phyloP scores from a whole-genome alignment of 257 asterid species.

The Ophiorrhiza pumila region DNA sequence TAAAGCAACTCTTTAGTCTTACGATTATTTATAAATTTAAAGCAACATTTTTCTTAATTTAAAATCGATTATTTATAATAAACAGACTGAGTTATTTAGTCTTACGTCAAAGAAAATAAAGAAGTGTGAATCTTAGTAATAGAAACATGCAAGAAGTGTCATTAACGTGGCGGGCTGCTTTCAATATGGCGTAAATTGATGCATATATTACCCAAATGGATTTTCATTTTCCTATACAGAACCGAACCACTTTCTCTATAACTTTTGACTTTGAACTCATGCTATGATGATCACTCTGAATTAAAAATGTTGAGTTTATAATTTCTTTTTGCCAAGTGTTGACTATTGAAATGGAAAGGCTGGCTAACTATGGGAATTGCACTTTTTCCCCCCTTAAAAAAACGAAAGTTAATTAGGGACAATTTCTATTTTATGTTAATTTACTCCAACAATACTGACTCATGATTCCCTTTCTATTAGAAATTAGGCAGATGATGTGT shows the following conservation, averaged over 20 bases:
- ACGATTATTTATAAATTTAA: no score
- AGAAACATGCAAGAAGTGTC: not conserved
- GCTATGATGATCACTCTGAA: not conserved
- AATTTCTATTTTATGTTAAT: not conserved
- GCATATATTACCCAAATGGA: not conserved
- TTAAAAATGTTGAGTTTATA: not conserved
- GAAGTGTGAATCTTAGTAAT: not conserved
- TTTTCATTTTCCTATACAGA: not conserved
- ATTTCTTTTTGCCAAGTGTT: not conserved
- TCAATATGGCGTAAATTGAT: slow-evolving; percentile 9
- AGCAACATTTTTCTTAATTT: no score
- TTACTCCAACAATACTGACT: not conserved
- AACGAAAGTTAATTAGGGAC: not conserved
- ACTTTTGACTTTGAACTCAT: slow-evolving; percentile 8
- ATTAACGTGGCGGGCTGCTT: not conserved
- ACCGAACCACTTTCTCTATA: not conserved
- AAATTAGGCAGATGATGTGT: not conserved
- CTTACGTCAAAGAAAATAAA: no score
- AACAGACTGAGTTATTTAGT: no score
- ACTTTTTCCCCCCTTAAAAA: not conserved
- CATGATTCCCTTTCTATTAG: not conserved
- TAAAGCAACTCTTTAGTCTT: no score
- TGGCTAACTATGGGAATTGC: slow-evolving; percentile 5
- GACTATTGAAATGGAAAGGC: slow-evolving; percentile 3
- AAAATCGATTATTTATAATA: no score